Evolutionary conservation across 2,329 filamentous ascomycete species (phyloP), one percentile per base, ranked within the genome.

Genomic region (Cadophora gregata): DNA sequence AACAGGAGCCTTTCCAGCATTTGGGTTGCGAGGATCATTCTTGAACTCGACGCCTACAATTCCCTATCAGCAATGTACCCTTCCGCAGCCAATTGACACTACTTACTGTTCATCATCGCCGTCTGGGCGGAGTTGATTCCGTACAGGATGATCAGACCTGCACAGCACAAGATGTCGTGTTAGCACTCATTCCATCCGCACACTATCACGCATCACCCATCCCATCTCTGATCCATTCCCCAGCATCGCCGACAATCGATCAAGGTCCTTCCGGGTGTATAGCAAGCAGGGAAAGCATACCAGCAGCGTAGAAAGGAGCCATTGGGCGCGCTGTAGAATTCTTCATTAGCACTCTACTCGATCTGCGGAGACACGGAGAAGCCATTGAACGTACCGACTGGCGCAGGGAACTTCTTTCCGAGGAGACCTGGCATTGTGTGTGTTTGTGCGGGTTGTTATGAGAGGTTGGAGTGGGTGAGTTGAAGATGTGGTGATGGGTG

Each of bases 11-110:
- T 79, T 80, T 59, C 75, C 76, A 63, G 53, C 38, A 33, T 85
- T 83, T 73, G 89, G 89, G 88, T 97, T 97, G 81, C 94, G 90
- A 74, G 94, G 93, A 83, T 98, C 95, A 86, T 97, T 96, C 90
- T 94, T 96, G 88, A 88, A 97, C 85, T 98, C 93, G 76, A 92
- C 92, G 84, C 89, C 95, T 98, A 75, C 71, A 59, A 29, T 51
- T 69, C 69, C 45, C 67, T 51, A 59, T 61, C 33, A 48, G 51
- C 68, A 47, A 1, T 5, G n/a, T 21, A 42, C 19, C 10, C 21
- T n/a, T 21, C 19, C 7, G 42, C 42, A 47, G n/a, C 14, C 42
- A 7, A 47, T 21, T 21, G n/a, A 6, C 2, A n/a, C 42, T 47
- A 86, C 88, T 81, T 88, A 98, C 95, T 87, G 80, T 88, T 84